Evolutionary conservation across 257 asterid genomes (phyloP), one percentile per base, ranked within the genome.

Genomic region (Pogostemon cablin): DNA sequence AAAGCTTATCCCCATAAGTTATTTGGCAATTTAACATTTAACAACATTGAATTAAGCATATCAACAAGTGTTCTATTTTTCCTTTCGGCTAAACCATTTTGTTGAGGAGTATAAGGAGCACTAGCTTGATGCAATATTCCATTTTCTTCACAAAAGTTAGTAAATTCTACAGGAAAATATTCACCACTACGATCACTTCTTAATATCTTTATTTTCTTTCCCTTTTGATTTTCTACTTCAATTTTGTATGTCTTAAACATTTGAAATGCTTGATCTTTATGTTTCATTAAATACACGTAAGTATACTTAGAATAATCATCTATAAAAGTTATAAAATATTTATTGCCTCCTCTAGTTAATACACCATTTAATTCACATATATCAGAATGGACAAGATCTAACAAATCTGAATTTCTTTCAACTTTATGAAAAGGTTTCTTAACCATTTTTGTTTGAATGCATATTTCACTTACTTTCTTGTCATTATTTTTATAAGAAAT

Each of bases 21-120:
- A 25, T 25, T 25, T 25, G 32, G 1, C 32, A 25, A 25, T 25
- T 25, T 62, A n/a, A 52, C 52, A 39, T 62, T 62, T 9, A n/a
- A 5, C 0, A 56, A 7, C 7, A 56, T 32, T 7, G 15, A 56
- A 1, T 56, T 56, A 0, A 56, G 12, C 62, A 62, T n/a, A 4
- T 62, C 52, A n/a, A 62, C 50, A 1, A 40, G 15, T 3, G 52
- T 10, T 39, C 67, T 41, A 62, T 62, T 62, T 40, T 62, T 62
- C 5, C 67, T 62, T 62, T 40, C 67, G 1, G 52, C 52, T 1
- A 62, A 20, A 7, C 67, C 67, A 62, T 62, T 62, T 42, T 40
- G 49, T 41, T 62, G 67, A 4, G 62, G 62, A 5, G 42, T 56
- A 34, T 56, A 32, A 2, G 62, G 42, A 3, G 62, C 62, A 2